Conservation (phyloP, 345 rosid species). For the Populus davidiana region DNA sequence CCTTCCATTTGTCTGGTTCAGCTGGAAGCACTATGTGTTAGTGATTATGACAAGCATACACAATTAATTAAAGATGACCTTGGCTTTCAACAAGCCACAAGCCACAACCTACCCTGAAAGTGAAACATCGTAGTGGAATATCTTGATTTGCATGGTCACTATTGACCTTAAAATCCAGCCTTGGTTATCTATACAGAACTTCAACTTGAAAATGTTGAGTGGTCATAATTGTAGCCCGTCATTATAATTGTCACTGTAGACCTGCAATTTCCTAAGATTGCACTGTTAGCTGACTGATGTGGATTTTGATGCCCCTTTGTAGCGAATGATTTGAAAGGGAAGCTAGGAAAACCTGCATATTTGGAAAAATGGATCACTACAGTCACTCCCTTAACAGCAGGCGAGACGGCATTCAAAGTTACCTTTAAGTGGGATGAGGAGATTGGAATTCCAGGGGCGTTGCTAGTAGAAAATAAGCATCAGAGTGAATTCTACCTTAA, state of each 20-base stretch:
- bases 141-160: too few relatives aligned
- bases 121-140: too few relatives aligned
- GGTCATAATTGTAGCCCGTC: not conserved
- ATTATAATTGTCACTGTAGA: not conserved
- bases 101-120: too few relatives aligned
- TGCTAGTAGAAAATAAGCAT: slow-evolving; percentile 35
- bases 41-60: not conserved
- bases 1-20: not conserved
- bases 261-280: not conserved
- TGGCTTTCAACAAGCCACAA: too few relatives aligned
- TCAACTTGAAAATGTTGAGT: not conserved
- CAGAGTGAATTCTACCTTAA: slow-evolving; percentile 41
- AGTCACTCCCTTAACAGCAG: slow-evolving; percentile 14
- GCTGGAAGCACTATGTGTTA: too few relatives aligned
- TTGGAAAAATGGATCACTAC: slow-evolving; percentile 33
- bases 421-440: slow-evolving; percentile 37
- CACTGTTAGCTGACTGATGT: slow-evolving; percentile 25
- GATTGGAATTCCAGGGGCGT: slow-evolving; percentile 39
- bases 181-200: too few relatives aligned
- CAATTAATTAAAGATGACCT: too few relatives aligned
- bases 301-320: not conserved
- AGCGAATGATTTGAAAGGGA: slow-evolving; percentile 36
- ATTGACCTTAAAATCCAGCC: too few relatives aligned
- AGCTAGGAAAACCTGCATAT: slow-evolving; percentile 30
- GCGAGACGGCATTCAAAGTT: slow-evolving; percentile 28